Evolutionary conservation across 805 yeast species (phyloP).

Genomic region (Tetrapisispora arboricola): DNA sequence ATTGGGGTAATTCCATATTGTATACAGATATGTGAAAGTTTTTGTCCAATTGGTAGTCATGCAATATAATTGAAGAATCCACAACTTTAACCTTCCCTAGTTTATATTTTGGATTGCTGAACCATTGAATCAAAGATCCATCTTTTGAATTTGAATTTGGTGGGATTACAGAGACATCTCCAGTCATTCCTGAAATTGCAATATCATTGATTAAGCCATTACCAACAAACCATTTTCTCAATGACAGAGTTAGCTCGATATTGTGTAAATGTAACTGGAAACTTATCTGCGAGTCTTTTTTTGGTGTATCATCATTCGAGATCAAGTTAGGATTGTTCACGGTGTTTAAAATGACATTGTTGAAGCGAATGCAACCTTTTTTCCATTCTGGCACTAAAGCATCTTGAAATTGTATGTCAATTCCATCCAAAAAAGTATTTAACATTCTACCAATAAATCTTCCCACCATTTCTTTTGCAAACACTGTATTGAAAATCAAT

Average conservation of each 20-base stretch:
- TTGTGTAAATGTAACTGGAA: conserved; percentile 75
- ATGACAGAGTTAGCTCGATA: conserved; percentile 66
- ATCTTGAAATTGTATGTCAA: conserved; percentile 73
- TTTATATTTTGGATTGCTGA: conserved; percentile 31
- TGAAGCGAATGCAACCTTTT: conserved; percentile 70
- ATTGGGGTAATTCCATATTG: conserved; percentile 52
- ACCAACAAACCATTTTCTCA: conserved; percentile 80
- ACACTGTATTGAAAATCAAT: conserved; percentile 65
- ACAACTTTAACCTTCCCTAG: conserved; percentile 34
- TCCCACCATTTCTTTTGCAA: conserved; percentile 86
- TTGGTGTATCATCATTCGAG: too few relatives aligned
- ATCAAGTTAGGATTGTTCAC: not conserved
- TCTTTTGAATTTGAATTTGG: not conserved
- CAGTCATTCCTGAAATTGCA: conserved; percentile 73
- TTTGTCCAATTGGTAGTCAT: conserved; percentile 14
- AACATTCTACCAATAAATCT: conserved; percentile 64
- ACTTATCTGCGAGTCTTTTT: conserved; percentile 37
- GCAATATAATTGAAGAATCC: conserved; percentile 23
- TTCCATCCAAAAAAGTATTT: conserved; percentile 51
- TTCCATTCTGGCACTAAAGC: conserved; percentile 92
- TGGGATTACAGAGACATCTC: conserved; percentile 38
- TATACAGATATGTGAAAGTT: conserved; percentile 42
- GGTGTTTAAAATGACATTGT: conserved; percentile 62
- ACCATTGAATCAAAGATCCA: conserved; percentile 9
- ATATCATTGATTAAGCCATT: conserved; percentile 73